These are phyloP conservation scores for Erysimum pusillum DNA, from an alignment of 441 rosid genomes.

Conservation along the genomic window DNA sequence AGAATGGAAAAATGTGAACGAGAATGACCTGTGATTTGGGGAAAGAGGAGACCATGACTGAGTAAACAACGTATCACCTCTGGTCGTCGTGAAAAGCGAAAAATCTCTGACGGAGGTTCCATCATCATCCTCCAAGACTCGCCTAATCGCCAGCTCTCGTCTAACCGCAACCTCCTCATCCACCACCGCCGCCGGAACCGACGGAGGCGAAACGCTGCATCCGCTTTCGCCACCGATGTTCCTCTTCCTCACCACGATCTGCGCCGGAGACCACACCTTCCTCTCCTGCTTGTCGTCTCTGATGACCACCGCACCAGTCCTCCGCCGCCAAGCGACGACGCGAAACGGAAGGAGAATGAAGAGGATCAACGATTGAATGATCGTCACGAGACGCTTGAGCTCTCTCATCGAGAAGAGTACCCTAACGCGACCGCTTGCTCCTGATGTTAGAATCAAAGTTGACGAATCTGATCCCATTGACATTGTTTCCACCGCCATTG, in stretches of 20 bases:
- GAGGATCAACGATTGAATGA: slow-evolving; percentile 59
- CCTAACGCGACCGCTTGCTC: slow-evolving; percentile 79
- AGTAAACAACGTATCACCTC: slow-evolving; percentile 77
- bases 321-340: slow-evolving; percentile 44
- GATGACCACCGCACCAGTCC: slow-evolving; percentile 44
- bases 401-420: slow-evolving; percentile 71
- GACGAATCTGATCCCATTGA: slow-evolving; percentile 48
- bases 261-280: slow-evolving; percentile 53
- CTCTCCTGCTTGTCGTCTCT: slow-evolving; percentile 60
- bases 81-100: slow-evolving; percentile 56
- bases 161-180: slow-evolving; percentile 73
- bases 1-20: background rate
- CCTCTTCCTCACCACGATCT: slow-evolving; percentile 61
- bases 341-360: slow-evolving; percentile 70
- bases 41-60: slow-evolving; percentile 79
- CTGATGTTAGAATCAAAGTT: slow-evolving; percentile 74
- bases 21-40: slow-evolving; percentile 57
- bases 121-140: slow-evolving; percentile 68
- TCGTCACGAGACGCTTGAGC: slow-evolving; percentile 54
- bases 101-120: slow-evolving; percentile 55
- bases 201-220: slow-evolving; percentile 43
- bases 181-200: slow-evolving; percentile 43
- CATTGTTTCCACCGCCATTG: slow-evolving; percentile 51
- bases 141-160: slow-evolving; percentile 66
- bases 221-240: slow-evolving; percentile 24